These are phyloP conservation scores for Saccharum officinarum DNA, from an alignment of 176 grass and related monocot species.

Conservation along the genomic window DNA sequence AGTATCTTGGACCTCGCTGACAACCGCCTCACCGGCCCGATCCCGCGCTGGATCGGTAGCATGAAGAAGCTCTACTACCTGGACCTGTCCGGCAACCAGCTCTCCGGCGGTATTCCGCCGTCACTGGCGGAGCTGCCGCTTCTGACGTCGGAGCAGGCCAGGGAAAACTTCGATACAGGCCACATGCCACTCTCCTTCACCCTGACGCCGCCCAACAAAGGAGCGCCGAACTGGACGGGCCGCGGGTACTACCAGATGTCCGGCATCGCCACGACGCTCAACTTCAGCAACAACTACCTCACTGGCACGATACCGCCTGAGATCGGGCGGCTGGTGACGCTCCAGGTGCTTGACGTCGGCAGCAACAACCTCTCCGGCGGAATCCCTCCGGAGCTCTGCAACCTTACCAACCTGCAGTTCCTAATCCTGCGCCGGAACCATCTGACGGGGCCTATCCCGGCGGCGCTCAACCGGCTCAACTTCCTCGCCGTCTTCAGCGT, in stretches of 20 bases:
- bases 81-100: conserved; percentile 44
- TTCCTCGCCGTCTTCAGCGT: conserved; percentile 46
- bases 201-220: conserved; percentile 34
- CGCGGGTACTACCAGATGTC: conserved; percentile 49
- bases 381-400: conserved; percentile 40
- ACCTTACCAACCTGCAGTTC: conserved; percentile 20
- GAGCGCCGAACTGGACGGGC: background rate
- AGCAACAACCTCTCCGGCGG: conserved; percentile 40
- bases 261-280: conserved; percentile 36
- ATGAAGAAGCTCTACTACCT: conserved; percentile 51
- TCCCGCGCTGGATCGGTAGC: conserved; percentile 46
- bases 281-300: conserved; percentile 36
- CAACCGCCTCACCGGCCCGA: conserved; percentile 42
- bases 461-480: conserved; percentile 20
- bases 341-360: conserved; percentile 44
- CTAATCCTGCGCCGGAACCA: conserved; percentile 36
- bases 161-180: conserved; percentile 1
- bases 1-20: conserved; percentile 38
- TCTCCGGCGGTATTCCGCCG: conserved; percentile 38
- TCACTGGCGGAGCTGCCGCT: conserved; percentile 42
- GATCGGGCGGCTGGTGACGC: conserved; percentile 30
- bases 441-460: conserved; percentile 43
- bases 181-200: conserved; percentile 31
- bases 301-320: conserved; percentile 29
- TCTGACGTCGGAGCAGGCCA: conserved; percentile 42